Conservation (phyloP, 495 filamentous ascomycete genomes). For the Penicillium cosmopolitanum region DNA sequence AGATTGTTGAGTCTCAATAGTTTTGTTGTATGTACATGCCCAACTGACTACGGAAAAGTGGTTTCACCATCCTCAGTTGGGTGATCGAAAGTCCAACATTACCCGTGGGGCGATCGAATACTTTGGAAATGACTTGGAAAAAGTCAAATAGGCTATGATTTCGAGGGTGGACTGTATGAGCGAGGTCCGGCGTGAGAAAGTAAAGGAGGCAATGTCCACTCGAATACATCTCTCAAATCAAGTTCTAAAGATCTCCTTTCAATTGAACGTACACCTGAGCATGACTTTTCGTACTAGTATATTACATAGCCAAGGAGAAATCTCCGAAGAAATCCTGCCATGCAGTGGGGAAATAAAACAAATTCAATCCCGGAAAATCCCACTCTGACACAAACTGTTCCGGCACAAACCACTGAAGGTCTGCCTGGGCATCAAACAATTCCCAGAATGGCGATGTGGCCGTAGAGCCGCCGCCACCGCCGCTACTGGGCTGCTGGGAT, state of each 20-base stretch:
- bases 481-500: constrained; percentile 26
- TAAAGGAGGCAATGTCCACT: too few species aligned
- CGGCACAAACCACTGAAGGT: constrained; percentile 55
- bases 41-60: too few species aligned
- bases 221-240: neutral
- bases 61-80: too few species aligned
- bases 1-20: neutral
- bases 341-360: constrained; percentile 54
- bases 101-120: too few species aligned
- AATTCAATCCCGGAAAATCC: constrained; percentile 56
- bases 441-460: constrained; percentile 42
- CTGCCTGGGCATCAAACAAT: constrained; percentile 48
- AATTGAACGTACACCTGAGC: neutral
- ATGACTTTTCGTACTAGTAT: neutral
- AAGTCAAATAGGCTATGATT: too few species aligned
- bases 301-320: constrained; percentile 39
- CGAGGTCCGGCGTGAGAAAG: too few species aligned
- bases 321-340: constrained; percentile 51
- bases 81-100: too few species aligned
- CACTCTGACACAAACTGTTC: constrained; percentile 57
- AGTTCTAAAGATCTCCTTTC: too few species aligned
- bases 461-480: constrained; percentile 13
- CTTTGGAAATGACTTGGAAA: too few species aligned
- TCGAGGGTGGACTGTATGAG: too few species aligned
- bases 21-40: neutral